A percentile compares a stretch with the other conserved stretches of the same genome.
phyloP scores from a whole-genome alignment of 2,329 filamentous ascomycete genomes.

The Neonectria magnoliae region DNA sequence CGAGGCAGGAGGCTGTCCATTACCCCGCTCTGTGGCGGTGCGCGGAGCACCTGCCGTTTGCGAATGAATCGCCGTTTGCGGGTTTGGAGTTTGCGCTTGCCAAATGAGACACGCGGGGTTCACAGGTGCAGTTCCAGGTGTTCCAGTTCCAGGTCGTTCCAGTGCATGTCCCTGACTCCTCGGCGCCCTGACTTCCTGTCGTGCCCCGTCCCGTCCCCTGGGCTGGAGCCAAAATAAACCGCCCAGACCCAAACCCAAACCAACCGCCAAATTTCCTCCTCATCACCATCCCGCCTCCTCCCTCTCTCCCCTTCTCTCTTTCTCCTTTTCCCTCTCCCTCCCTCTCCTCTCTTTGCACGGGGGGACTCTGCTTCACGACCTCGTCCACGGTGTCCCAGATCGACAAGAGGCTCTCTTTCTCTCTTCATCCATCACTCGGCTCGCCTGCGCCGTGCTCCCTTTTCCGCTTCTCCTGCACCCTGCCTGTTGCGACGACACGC shows the following conservation, averaged over 20 bases:
- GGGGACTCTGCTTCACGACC: conserved; percentile 11
- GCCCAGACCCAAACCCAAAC: conserved; percentile 15
- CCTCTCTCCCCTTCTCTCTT: not conserved
- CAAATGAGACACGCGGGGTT: conserved; percentile 8
- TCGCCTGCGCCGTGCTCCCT: conserved; percentile 15
- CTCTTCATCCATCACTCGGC: not conserved
- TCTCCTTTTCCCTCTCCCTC: conserved; percentile 28
- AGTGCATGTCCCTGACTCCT: not conserved
- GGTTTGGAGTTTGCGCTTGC: not conserved
- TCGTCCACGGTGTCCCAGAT: not conserved
- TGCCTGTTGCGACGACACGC: conserved; percentile 32
- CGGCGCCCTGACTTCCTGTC: not conserved
- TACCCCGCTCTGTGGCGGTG: conserved; percentile 45
- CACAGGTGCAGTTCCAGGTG: not conserved
- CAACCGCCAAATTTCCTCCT: conserved; percentile 20
- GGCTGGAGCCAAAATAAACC: conserved; percentile 17
- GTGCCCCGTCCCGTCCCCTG: not conserved
- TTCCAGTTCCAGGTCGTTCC: not conserved
- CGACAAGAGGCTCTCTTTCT: not conserved
- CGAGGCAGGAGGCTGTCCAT: not conserved
- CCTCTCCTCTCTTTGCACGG: conserved; percentile 15
- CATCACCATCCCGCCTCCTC: conserved; percentile 5
- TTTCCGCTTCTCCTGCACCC: conserved; percentile 28
- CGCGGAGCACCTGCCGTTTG: conserved; percentile 17
- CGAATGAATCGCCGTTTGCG: not conserved